Evolutionary conservation across 83 land plant genomes (phyloP).

Genomic region (Picea mariana): DNA sequence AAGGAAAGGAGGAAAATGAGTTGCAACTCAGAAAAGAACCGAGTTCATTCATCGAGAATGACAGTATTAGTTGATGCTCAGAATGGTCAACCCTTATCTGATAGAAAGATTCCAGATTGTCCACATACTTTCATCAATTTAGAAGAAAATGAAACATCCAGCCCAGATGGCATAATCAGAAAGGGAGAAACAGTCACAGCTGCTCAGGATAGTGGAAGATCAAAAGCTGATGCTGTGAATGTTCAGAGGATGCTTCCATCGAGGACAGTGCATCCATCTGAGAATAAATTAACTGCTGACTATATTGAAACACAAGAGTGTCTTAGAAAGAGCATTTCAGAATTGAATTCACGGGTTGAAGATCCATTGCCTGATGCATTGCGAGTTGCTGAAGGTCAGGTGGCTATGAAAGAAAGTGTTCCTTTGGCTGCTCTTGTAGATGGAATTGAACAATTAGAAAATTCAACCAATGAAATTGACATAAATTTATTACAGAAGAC

Average conservation of each 20-base stretch:
- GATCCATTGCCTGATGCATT: slow-evolving; percentile 14
- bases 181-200: slow-evolving; percentile 2
- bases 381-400: background rate
- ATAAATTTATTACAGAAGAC: background rate
- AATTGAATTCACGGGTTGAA: slow-evolving; percentile 5
- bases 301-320: background rate
- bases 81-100: background rate
- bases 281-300: slow-evolving; percentile 8
- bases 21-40: background rate
- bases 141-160: slow-evolving; percentile 1
- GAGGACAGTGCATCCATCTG: background rate
- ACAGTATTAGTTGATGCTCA: background rate
- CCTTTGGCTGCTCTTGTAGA: background rate
- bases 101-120: background rate
- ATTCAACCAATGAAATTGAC: background rate
- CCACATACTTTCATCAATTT: background rate
- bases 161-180: background rate
- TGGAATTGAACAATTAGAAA: background rate
- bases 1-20: background rate
- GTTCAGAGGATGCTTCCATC: background rate
- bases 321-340: background rate
- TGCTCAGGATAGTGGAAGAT: background rate
- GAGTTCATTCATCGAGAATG: background rate
- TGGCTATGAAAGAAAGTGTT: background rate
- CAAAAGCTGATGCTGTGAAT: background rate